Evolutionary conservation across 345 rosid genomes (phyloP), one percentile per base, ranked within the genome.

Genomic region (Clausena lansium): DNA sequence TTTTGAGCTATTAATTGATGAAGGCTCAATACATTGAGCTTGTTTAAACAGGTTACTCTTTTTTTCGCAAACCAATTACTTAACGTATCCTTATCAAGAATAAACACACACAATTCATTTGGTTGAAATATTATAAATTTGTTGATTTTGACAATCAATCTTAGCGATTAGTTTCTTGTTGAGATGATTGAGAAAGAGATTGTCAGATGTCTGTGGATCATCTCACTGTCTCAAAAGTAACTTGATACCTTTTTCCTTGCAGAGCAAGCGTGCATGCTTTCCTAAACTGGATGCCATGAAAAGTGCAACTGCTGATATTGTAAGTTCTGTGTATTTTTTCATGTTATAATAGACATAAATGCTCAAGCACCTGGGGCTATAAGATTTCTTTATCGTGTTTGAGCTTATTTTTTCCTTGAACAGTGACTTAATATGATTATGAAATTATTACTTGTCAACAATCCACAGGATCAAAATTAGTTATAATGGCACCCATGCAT

Each of bases 231-330:
- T 77, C 78, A 80, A 58, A 73, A 69, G 60, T 62, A 74, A 33
- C 68, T 75, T 60, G 58, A 75, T 25, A 3, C 76, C 74, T 77
- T 35, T 30, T 70, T 65, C 75, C 39, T 78, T 85, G 85, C 91
- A 95, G 98, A 84, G 95, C 85, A 91, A 91, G 76, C 84, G 98
- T 4, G 47, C 91, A 11, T 93, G 96, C 86, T 95, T 86, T 78
- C 99, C 98, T 2, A 92, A 93, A 75, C 57, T 95, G 80, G 94
- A 92, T 72, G 98, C 99, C 59, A 92, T 93, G 76, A 93, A 88
- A 85, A 90, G 84, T 85, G 97, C 99, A 67, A 90, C 94, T 75
- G 92, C 96, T 71, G 99, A 95, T 87, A 83, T 90, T 63, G 99
- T 93, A 83, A 95, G 97, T 87, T 32, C 28, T 75, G 38, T 47